Evolutionary conservation across 2,329 filamentous ascomycete genomes (phyloP), one percentile per base, ranked within the genome.

Genomic region (Arachnopeziza araneosa): DNA sequence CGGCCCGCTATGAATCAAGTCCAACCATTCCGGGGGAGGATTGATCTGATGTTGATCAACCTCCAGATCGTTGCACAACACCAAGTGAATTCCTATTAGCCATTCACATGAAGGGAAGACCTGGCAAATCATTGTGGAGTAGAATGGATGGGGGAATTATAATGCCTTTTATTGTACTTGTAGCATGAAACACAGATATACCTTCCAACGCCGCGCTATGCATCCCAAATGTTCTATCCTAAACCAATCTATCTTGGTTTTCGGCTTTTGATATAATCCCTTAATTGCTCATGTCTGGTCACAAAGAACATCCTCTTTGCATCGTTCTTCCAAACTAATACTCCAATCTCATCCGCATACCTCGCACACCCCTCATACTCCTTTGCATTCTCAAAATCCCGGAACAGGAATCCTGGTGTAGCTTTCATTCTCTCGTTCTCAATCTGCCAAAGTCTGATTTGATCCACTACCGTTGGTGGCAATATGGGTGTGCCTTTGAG

Each of bases 381-480:
- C 59, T 82, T 82, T 56, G 80, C 77, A 32, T 81, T 86, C 51
- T 86, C 84, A 71, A 98, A 96, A 64, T 98, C 93, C 70, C 89
- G 88, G 79, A 99, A 96, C 26, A 98, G 74, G 73, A 91, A 98
- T 0, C 95, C 95, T 0, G 82, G 78, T 5, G 86, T 91, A 1
- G 90, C 86, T 73, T 89, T 90, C 84, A 99, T 96, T 55, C 95
- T 84, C 77, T 99, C 95, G 65, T 93, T 92, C 75, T 99, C 95
- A 56, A 98, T 86, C 78, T 99, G 93, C 95, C 95, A 99, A 22
- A 99, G 84, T 1, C 93, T 84, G 69, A 99, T 97, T 78, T 99
- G 95, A 75, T 99, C 95, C 64, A 97, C 91, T 19, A 99, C 95
- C 0, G 96, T 98, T 0, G 95, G 93, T 1, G 96, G 95, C 1